Evolutionary conservation across 73 alveolate species (phyloP).

Genomic region (Paramecium sexaurelia): DNA sequence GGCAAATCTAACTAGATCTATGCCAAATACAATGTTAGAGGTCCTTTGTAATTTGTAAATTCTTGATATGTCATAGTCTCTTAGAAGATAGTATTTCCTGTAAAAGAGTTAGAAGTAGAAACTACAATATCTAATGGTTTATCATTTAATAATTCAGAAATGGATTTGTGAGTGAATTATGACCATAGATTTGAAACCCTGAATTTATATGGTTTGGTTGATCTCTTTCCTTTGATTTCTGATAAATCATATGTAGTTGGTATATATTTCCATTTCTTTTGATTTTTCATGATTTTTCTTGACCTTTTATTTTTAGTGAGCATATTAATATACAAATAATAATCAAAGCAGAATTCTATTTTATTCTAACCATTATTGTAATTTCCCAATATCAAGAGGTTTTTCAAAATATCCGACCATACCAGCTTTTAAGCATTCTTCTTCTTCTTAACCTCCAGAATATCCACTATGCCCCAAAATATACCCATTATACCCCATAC

Average conservation of each 20-base stretch:
- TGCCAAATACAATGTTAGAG: constrained; percentile 43
- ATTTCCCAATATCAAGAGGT: neutral
- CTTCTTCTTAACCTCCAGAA: neutral
- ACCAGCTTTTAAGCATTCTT: constrained; percentile 39
- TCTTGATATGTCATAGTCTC: constrained; percentile 6
- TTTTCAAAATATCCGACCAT: neutral
- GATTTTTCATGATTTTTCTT: neutral
- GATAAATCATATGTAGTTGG: neutral
- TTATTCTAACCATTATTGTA: constrained; percentile 27
- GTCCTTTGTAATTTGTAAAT: constrained; percentile 24
- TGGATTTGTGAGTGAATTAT: neutral
- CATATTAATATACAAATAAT: neutral
- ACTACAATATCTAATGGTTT: constrained; percentile 16
- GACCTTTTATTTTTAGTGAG: constrained; percentile 23
- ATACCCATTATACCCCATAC: neutral
- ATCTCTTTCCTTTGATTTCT: neutral
- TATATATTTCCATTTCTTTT: neutral
- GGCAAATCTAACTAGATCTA: neutral
- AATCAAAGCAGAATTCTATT: constrained; percentile 5
- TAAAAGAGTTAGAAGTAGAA: neutral
- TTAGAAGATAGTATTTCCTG: constrained; percentile 14
- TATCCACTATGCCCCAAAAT: constrained; percentile 43
- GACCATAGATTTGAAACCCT: neutral
- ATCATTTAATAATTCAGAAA: neutral
- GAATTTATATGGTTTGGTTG: neutral